Base-by-base conservation (phyloP, 2,329 filamentous ascomycete genomes). In the Scedosporium minutisporum region DNA sequence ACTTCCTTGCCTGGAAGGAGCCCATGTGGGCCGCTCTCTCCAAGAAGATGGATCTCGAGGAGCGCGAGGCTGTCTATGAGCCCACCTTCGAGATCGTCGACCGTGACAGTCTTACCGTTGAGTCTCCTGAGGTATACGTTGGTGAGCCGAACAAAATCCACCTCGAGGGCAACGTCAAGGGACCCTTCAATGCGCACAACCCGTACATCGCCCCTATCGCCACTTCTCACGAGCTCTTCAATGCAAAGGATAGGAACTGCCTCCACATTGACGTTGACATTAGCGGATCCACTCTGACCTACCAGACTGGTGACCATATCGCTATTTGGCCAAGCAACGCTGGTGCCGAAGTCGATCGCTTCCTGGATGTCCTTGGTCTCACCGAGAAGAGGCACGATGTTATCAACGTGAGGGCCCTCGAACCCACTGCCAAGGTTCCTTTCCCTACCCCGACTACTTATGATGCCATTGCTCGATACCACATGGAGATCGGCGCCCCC, bases 1-100 rank as follows among this genome's bases (percentile, higher is more conserved):
- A 99, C 71, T 99, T 97, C 76, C 79, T 99, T 70, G 91, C 93
- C 67, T 99, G 95, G 95, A 99, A 99, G 79, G 95, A 99, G 71
- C 93, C 93, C 65, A 99, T 99, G 95, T 99, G 96, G 95, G 80
- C 84, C 69, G 90, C 89, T 64, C 81, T 99, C 61, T 82, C 89
- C 25, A 84, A 90, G 67, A 87, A 90, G 72, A 91, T 99, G 88
- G 85, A 85, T 62, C 80, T 99, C 63, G 90, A 97, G 76, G 95
- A 99, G 78, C 92, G 95, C 64, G 96, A 99, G 74, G 91, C 93
- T 65, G 87, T 96, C 64, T 99, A 97, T 74, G 96, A 99, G 74
- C 91, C 95, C 59, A 87, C 93, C 63, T 97, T 97, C 73, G 86
- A 85, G 68, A 87, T 99, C 68, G 84, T 83, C 27, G 89, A 96